phyloP scores from a whole-genome alignment of 768 basidiomycete genomes.

The Termitomyces sp. region DNA sequence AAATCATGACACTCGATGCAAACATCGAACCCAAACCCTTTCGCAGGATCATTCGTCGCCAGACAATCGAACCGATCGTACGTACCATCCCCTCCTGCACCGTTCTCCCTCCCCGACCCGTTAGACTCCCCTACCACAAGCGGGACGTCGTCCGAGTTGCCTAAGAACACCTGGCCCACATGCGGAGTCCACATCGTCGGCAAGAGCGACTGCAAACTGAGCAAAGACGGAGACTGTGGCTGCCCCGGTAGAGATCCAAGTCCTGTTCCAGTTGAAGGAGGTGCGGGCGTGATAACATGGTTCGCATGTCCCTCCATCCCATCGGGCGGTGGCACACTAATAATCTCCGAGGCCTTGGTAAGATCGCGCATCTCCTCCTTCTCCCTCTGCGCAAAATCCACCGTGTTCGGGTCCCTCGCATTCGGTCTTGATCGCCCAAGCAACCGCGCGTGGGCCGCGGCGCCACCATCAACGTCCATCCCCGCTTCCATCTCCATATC shows the following conservation, averaged over 20 bases:
- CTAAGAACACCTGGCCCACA: conserved; percentile 72
- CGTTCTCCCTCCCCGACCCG: conserved; percentile 12
- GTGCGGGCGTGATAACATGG: neutral
- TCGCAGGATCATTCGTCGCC: conserved; percentile 36
- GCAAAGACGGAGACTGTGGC: conserved; percentile 2
- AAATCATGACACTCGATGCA: conserved; percentile 87
- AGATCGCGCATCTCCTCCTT: conserved; percentile 88
- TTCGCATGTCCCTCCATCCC: conserved; percentile 3
- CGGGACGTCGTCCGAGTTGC: conserved; percentile 82
- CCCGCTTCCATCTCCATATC: conserved; percentile 11
- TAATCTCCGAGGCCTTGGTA: conserved; percentile 79
- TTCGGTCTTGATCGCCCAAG: neutral
- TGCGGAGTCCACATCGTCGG: conserved; percentile 50
- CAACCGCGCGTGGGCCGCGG: neutral
- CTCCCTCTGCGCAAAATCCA: conserved; percentile 81
- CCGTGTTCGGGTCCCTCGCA: conserved; percentile 47
- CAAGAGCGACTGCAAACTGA: conserved; percentile 21
- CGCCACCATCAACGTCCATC: conserved; percentile 14
- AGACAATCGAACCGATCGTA: conserved; percentile 42
- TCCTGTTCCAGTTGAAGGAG: neutral
- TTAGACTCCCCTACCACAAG: conserved; percentile 27
- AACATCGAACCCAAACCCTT: conserved; percentile 74
- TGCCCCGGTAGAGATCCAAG: neutral
- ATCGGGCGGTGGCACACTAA: conserved; percentile 25
- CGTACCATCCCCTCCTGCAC: neutral